These are phyloP conservation scores for Sphagnum tenellum DNA, from an alignment of 225 moss, liverwort and hornwort genomes.

Conservation along the genomic window DNA sequence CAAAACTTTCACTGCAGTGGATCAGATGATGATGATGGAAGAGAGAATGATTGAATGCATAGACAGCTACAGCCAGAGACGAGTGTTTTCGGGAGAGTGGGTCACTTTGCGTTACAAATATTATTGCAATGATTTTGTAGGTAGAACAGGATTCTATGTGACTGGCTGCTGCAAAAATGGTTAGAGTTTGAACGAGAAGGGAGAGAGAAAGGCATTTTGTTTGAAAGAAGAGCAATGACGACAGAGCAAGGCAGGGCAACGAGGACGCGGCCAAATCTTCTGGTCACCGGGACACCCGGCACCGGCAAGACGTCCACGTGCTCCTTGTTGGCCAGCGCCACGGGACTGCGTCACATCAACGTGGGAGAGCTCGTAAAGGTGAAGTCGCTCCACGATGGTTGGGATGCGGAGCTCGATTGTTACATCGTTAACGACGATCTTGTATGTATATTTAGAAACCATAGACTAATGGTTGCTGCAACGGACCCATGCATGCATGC, in stretches of 20 bases:
- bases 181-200: background rate
- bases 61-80: too few species aligned
- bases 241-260: constrained; percentile 17
- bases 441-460: constrained; percentile 12
- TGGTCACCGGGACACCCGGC: constrained; percentile 77
- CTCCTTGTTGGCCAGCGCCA: constrained; percentile 48
- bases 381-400: constrained; percentile 83
- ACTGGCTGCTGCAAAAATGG: background rate
- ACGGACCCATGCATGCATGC: too few species aligned
- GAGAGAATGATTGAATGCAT: too few species aligned
- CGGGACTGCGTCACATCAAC: constrained; percentile 42
- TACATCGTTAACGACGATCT: constrained; percentile 80
- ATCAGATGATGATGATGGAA: too few species aligned
- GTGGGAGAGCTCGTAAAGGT: constrained; percentile 67
- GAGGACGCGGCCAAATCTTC: constrained; percentile 48
- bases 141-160: too few species aligned
- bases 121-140: too few species aligned
- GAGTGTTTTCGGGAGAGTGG: too few species aligned
- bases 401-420: constrained; percentile 79
- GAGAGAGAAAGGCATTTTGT: background rate
- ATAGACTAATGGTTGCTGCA: too few species aligned
- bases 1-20: too few species aligned
- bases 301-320: constrained; percentile 79
- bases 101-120: too few species aligned
- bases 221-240: constrained; percentile 7